These are phyloP conservation scores for Schwanniomyces yamadae DNA, from an alignment of 805 yeast genomes.

Conservation along the genomic window DNA sequence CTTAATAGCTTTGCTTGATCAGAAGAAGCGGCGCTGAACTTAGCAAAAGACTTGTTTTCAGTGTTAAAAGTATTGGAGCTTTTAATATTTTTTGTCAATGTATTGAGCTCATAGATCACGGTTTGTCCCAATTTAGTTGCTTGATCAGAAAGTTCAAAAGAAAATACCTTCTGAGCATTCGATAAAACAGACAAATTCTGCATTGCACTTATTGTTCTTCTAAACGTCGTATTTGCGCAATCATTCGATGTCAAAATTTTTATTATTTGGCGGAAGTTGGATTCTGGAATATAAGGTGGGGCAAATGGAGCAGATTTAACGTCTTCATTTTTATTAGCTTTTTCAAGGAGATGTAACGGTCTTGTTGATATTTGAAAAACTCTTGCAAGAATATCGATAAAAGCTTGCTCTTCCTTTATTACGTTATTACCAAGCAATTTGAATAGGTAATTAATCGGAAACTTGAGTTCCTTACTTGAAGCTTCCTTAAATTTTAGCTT, in stretches of 20 bases:
- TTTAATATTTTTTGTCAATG: slow-evolving; percentile 46
- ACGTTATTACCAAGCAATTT: slow-evolving; percentile 58
- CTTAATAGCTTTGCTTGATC: slow-evolving; percentile 88
- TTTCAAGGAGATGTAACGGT: slow-evolving; percentile 59
- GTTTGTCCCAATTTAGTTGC: slow-evolving; percentile 60
- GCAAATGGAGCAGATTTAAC: slow-evolving; percentile 26
- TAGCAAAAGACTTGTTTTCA: slow-evolving; percentile 54
- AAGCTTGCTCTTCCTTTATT: slow-evolving; percentile 68
- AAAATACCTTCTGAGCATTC: slow-evolving; percentile 62
- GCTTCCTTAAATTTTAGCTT: slow-evolving; percentile 34
- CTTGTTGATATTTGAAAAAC: slow-evolving; percentile 75
- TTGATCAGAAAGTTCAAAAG: slow-evolving; percentile 60
- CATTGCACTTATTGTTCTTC: slow-evolving; percentile 78
- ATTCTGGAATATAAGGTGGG: slow-evolving; percentile 64
- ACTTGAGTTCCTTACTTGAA: slow-evolving; percentile 46
- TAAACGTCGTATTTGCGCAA: slow-evolving; percentile 81
- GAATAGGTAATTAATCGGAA: slow-evolving; percentile 72
- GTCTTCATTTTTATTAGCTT: slow-evolving; percentile 30
- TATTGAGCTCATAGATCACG: slow-evolving; percentile 55
- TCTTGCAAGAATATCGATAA: slow-evolving; percentile 75
- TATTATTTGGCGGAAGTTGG: slow-evolving; percentile 60
- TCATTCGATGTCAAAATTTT: slow-evolving; percentile 75
- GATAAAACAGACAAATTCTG: slow-evolving; percentile 66
- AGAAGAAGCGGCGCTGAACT: slow-evolving; percentile 76
- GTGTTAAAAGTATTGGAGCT: slow-evolving; percentile 38